phyloP scores from a whole-genome alignment of 2,329 filamentous ascomycete species.

The Coniochaeta pulveracea region DNA sequence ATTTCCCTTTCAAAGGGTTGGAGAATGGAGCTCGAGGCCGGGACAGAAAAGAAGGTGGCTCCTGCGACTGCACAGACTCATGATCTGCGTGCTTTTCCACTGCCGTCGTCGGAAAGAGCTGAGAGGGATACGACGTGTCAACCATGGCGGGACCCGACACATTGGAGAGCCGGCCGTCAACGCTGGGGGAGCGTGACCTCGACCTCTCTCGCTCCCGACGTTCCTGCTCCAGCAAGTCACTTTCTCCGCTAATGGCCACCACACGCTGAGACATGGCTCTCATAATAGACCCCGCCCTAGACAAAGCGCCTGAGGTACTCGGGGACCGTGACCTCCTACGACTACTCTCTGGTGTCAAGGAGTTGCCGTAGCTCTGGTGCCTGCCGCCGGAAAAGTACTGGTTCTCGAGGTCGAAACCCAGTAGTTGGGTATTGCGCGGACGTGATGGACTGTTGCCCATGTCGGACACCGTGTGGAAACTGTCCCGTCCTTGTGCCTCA shows the following conservation, averaged over 20 bases:
- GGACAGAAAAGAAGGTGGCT: slow-evolving; percentile 17
- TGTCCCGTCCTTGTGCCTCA: slow-evolving; percentile 34
- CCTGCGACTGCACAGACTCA: slow-evolving; percentile 18
- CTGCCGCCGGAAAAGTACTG: slow-evolving; percentile 36
- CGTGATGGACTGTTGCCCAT: slow-evolving; percentile 43
- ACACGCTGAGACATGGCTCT: slow-evolving; percentile 91
- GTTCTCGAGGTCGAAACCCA: slow-evolving; percentile 45
- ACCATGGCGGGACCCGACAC: slow-evolving; percentile 28
- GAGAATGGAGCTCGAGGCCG: slow-evolving; percentile 27
- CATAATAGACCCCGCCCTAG: slow-evolving; percentile 63
- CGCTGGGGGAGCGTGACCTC: slow-evolving; percentile 45
- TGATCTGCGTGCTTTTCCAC: slow-evolving; percentile 31
- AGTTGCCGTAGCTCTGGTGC: slow-evolving; percentile 45
- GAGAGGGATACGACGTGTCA: slow-evolving; percentile 41
- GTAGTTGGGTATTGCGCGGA: slow-evolving; percentile 39
- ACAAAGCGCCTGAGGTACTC: slow-evolving; percentile 52
- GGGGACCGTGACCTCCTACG: slow-evolving; percentile 46
- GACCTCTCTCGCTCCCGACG: slow-evolving; percentile 44
- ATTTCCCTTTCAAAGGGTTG: slow-evolving; percentile 81
- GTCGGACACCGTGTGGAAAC: slow-evolving; percentile 46
- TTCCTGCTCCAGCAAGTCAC: slow-evolving; percentile 69
- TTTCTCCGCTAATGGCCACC: slow-evolving; percentile 92
- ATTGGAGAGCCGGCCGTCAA: slow-evolving; percentile 37
- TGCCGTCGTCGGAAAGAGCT: slow-evolving; percentile 26
- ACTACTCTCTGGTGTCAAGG: slow-evolving; percentile 38